These are phyloP conservation scores for Microbotryum lychnidis-dioicae DNA, from an alignment of 1,284 basidiomycete species.

Conservation along the genomic window DNA sequence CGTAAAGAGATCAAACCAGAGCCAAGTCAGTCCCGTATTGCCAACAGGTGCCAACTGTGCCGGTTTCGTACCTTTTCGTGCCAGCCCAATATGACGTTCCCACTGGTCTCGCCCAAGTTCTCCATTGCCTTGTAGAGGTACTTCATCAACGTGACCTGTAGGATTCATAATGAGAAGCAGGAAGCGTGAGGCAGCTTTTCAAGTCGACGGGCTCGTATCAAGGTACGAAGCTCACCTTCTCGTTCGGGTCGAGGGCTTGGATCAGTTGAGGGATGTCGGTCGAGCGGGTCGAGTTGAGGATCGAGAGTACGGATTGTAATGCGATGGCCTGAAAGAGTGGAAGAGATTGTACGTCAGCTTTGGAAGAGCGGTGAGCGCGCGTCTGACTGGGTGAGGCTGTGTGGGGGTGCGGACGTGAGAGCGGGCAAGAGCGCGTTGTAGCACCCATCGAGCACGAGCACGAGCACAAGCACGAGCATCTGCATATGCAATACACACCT, in stretches of 20 bases:
- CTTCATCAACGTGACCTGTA: slow-evolving; percentile 81
- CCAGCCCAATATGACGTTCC: slow-evolving; percentile 84
- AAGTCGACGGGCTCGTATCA: too few species aligned
- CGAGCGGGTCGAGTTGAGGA: slow-evolving; percentile 89
- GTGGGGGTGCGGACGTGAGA: neutral
- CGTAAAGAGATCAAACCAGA: slow-evolving; percentile 39
- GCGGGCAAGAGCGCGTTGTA: too few species aligned
- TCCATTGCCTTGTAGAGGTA: slow-evolving; percentile 97
- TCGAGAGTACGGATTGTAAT: slow-evolving; percentile 75
- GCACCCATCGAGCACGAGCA: too few species aligned
- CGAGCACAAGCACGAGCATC: too few species aligned
- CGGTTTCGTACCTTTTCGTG: slow-evolving; percentile 72
- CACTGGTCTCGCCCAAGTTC: slow-evolving; percentile 59
- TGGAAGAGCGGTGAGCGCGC: neutral
- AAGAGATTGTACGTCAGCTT: neutral
- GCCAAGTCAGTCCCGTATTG: too few species aligned
- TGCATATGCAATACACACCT: too few species aligned
- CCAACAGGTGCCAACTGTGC: too few species aligned
- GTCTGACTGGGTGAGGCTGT: too few species aligned
- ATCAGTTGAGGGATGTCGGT: slow-evolving; percentile 75
- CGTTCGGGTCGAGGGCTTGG: slow-evolving; percentile 62
- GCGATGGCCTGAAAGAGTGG: slow-evolving; percentile 54
- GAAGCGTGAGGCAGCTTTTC: too few species aligned
- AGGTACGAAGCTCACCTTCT: slow-evolving; percentile 47
- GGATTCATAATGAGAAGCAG: too few species aligned